A percentile compares a stretch with the other conserved stretches of the same genome.
Conservation (phyloP, 208 protist genomes). For the Trypanosoma avium region DNA sequence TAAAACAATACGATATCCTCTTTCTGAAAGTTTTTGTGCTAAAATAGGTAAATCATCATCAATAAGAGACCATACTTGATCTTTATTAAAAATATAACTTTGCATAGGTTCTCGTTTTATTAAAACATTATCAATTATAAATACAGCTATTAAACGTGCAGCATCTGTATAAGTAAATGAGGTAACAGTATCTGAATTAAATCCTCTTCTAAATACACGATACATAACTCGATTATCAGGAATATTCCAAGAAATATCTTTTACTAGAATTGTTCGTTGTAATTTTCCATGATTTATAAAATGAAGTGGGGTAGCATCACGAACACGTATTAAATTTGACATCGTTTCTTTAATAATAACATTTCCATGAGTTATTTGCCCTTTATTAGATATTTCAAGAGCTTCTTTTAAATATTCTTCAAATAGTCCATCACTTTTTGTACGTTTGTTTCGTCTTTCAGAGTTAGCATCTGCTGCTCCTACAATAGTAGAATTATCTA, state of each 20-base stretch:
- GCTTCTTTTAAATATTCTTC: conserved; percentile 20
- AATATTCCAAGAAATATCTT: conserved; percentile 45
- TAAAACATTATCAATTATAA: conserved; percentile 72
- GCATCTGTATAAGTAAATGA: conserved; percentile 50
- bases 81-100: conserved; percentile 11
- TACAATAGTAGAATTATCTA: conserved; percentile 18
- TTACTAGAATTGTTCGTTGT: conserved; percentile 21
- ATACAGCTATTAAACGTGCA: conserved; percentile 57
- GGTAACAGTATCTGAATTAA: conserved; percentile 20
- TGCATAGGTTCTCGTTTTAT: conserved; percentile 12
- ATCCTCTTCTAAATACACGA: conserved; percentile 49
- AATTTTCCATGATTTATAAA: conserved; percentile 30
- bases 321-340: conserved; percentile 36
- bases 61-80: conserved; percentile 6
- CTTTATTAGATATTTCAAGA: conserved; percentile 5
- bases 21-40: conserved; percentile 39
- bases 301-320: conserved; percentile 50
- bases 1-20: conserved; percentile 73
- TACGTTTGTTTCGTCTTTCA: conserved; percentile 1
- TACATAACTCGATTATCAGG: conserved; percentile 70
- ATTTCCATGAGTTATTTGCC: conserved; percentile 16
- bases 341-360: conserved; percentile 35
- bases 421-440: conserved; percentile 25
- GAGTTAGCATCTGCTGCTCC: neutral
- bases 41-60: conserved; percentile 22